Conservation (phyloP, 78 protist species). For the Chrysochromulina parva region DNA sequence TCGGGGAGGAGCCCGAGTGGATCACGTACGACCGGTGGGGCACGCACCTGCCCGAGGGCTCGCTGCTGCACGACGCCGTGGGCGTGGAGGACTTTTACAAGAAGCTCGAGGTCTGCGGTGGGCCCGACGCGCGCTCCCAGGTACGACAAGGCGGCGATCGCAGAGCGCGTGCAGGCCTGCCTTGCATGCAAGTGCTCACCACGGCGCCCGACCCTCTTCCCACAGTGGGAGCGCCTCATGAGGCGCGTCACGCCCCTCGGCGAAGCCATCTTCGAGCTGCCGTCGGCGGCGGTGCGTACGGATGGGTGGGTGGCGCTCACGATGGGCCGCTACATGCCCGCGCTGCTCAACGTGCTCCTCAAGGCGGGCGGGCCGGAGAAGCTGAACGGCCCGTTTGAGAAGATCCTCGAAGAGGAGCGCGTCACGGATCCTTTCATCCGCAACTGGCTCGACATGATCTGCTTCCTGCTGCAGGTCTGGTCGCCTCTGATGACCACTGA, state of each 20-base stretch:
- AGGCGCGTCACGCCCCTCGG: neutral
- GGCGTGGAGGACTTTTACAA: neutral
- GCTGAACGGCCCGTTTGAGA: neutral
- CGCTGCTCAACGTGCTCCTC: neutral
- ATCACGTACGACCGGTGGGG: slow-evolving; percentile 19
- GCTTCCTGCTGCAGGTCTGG: slow-evolving; percentile 27
- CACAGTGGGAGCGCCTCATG: slow-evolving; percentile 11
- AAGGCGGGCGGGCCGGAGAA: neutral
- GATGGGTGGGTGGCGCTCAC: neutral
- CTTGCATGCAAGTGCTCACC: too few species aligned
- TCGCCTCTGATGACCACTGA: too few species aligned
- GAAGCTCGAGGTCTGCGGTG: neutral
- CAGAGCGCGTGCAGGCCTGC: too few species aligned
- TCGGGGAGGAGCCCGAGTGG: slow-evolving; percentile 41
- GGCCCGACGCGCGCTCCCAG: neutral
- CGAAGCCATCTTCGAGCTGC: neutral
- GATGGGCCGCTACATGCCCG: neutral
- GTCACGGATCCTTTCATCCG: slow-evolving; percentile 29
- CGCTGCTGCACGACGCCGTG: neutral
- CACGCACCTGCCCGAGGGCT: slow-evolving; percentile 11
- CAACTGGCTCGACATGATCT: slow-evolving; percentile 43
- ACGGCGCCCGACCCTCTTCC: too few species aligned
- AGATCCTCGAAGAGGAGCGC: neutral
- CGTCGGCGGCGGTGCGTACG: neutral
- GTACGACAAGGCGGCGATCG: too few species aligned